Percentiles rank a stretch among this genome's conserved stretches.
Evolutionary conservation across 495 filamentous ascomycete species (phyloP).

Genomic region (Niebla homalea): DNA sequence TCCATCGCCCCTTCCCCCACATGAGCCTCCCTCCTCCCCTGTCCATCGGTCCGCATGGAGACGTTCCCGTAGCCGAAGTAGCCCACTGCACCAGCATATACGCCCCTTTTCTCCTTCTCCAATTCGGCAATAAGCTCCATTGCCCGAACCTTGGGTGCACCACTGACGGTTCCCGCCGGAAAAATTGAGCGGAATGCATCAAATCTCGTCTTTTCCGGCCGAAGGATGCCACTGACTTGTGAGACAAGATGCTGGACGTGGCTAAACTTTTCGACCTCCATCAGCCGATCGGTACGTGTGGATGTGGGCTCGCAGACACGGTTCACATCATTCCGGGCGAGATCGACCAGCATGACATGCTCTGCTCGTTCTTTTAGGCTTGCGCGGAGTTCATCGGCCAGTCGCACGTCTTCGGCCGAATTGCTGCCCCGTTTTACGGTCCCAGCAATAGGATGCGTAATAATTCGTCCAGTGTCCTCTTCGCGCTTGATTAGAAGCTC

Average conservation of each 20-base stretch:
- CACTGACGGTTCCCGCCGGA: slow-evolving; percentile 85
- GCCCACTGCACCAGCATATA: slow-evolving; percentile 94
- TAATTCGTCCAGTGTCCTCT: slow-evolving; percentile 53
- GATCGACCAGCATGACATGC: slow-evolving; percentile 98
- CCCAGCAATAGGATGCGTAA: slow-evolving; percentile 94
- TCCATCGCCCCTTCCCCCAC: slow-evolving; percentile 79
- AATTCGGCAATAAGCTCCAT: slow-evolving; percentile 96
- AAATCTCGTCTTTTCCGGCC: slow-evolving; percentile 74
- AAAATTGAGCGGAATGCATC: slow-evolving; percentile 95
- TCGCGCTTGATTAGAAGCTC: slow-evolving; percentile 89
- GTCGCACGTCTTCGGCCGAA: slow-evolving; percentile 60
- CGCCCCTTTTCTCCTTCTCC: slow-evolving; percentile 82
- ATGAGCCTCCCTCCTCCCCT: slow-evolving; percentile 14
- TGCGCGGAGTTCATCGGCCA: slow-evolving; percentile 63
- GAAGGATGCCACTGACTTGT: slow-evolving; percentile 79
- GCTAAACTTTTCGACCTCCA: slow-evolving; percentile 91
- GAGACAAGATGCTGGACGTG: slow-evolving; percentile 96
- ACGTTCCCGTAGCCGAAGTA: slow-evolving; percentile 68
- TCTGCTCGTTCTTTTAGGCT: slow-evolving; percentile 91
- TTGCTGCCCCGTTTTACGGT: slow-evolving; percentile 80
- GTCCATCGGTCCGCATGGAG: slow-evolving; percentile 13
- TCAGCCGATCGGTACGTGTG: slow-evolving; percentile 78
- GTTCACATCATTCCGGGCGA: slow-evolving; percentile 93
- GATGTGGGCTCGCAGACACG: slow-evolving; percentile 84
- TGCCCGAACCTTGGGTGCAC: slow-evolving; percentile 87